A percentile compares a stretch with the other conserved stretches of the same genome.
Conservation (phyloP, 495 filamentous ascomycete genomes). For the Terfezia claveryi region DNA sequence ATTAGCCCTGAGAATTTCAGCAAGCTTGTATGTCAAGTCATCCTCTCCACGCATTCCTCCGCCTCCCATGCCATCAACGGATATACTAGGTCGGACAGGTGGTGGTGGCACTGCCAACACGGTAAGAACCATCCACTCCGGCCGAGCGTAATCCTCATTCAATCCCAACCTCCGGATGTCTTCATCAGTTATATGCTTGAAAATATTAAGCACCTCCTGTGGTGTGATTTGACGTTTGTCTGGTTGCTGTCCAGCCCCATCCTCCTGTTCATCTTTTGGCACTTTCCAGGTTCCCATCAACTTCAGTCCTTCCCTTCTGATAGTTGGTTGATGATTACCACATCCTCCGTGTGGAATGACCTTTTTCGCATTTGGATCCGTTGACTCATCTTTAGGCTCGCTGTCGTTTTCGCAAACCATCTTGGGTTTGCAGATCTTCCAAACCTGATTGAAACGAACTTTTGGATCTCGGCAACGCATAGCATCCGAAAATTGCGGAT, state of each 20-base stretch:
- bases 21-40: slow-evolving; percentile 94
- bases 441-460: slow-evolving; percentile 71
- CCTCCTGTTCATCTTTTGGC: slow-evolving; percentile 42
- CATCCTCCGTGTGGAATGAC: slow-evolving; percentile 58
- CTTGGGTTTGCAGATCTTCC: slow-evolving; percentile 71
- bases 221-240: slow-evolving; percentile 78
- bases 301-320: slow-evolving; percentile 65
- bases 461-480: slow-evolving; percentile 74
- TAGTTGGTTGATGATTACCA: slow-evolving; percentile 68
- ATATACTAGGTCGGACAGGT: slow-evolving; percentile 85
- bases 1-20: slow-evolving; percentile 95
- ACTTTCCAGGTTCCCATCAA: slow-evolving; percentile 64
- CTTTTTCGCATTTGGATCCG: slow-evolving; percentile 28
- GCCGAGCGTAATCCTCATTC: slow-evolving; percentile 78
- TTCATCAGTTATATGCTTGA: slow-evolving; percentile 55
- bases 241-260: slow-evolving; percentile 35
- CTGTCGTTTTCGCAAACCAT: slow-evolving; percentile 54
- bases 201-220: slow-evolving; percentile 58
- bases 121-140: slow-evolving; percentile 95
- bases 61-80: slow-evolving; percentile 69
- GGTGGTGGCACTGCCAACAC: slow-evolving; percentile 89
- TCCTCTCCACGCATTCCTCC: slow-evolving; percentile 79
- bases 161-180: slow-evolving; percentile 74
- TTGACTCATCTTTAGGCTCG: slow-evolving; percentile 27
- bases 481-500: slow-evolving; percentile 60